These are phyloP conservation scores for Camellia oleifera DNA, from an alignment of 179 eudicot genomes.

Conservation along the genomic window DNA sequence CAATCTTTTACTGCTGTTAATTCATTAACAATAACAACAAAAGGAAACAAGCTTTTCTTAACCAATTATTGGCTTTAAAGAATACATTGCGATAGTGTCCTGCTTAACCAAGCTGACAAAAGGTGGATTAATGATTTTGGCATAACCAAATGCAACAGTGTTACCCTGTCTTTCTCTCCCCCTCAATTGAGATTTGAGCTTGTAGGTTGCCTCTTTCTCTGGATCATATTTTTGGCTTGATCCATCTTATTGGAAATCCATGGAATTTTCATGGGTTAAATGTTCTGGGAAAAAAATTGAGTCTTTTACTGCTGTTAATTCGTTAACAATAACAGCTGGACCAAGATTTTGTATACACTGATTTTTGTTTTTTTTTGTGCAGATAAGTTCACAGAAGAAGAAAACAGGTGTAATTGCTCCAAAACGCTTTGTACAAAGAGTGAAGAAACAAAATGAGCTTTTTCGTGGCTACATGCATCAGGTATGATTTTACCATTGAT, in stretches of 20 bases:
- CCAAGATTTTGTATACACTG: not conserved
- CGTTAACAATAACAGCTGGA: not conserved
- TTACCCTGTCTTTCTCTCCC: not conserved
- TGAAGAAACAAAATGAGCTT: conserved; percentile 76
- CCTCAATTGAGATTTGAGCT: not conserved
- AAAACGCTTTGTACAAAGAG: conserved; percentile 83
- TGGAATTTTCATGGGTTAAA: not conserved
- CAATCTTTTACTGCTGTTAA: too few relatives aligned
- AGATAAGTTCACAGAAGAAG: conserved; percentile 85
- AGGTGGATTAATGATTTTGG: not conserved
- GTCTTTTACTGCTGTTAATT: not conserved
- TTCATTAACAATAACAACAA: too few relatives aligned
- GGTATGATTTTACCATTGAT: conserved; percentile 30
- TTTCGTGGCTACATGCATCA: conserved; percentile 91
- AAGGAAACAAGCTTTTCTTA: not conserved
- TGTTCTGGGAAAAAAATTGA: not conserved
- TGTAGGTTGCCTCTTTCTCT: not conserved
- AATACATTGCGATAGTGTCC: not conserved
- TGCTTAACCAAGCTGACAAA: not conserved
- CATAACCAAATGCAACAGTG: not conserved
- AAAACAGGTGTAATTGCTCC: conserved; percentile 94
- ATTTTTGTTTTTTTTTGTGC: conserved; percentile 14
- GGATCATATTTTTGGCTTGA: not conserved
- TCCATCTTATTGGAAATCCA: not conserved
- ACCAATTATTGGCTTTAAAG: not conserved